Evolutionary conservation across 169 alveolate species (phyloP).

Genomic region (Eimeria falciformis): DNA sequence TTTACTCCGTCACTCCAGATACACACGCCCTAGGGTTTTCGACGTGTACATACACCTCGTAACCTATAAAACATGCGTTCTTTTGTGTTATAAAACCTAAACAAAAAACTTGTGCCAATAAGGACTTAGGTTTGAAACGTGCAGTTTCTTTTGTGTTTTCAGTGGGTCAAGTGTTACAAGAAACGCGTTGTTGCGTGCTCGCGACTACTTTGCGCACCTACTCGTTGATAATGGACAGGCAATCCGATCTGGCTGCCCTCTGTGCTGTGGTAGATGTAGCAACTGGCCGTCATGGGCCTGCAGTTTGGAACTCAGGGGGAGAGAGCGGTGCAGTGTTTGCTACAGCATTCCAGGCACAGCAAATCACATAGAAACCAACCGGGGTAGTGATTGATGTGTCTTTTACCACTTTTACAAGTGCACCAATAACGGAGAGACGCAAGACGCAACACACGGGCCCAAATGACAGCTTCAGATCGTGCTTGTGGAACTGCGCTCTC

Average conservation of each 20-base stretch:
- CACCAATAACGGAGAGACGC: no score
- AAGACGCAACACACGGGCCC: no score
- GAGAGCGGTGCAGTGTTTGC: conserved; percentile 51
- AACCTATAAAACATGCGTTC: no score
- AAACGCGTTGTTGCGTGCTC: conserved; percentile 74
- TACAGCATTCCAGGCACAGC: conserved; percentile 42
- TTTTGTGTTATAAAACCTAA: no score
- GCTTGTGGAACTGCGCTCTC: no score
- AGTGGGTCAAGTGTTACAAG: conserved; percentile 72
- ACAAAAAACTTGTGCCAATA: not conserved
- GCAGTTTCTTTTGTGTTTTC: not conserved
- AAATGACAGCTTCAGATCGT: no score
- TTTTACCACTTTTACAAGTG: no score
- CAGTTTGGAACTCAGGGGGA: conserved; percentile 70
- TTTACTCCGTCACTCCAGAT: no score
- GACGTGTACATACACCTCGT: no score
- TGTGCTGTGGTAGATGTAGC: conserved; percentile 69
- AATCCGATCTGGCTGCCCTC: conserved; percentile 44
- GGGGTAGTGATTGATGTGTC: no score
- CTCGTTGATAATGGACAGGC: conserved; percentile 47
- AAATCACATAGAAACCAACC: not conserved
- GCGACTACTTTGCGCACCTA: conserved; percentile 48
- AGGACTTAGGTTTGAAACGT: not conserved
- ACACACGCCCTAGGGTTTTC: no score
- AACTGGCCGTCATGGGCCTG: conserved; percentile 74